These are phyloP conservation scores for Micractinium conductrix DNA, from an alignment of 139 green algal species.

Conservation along the genomic window DNA sequence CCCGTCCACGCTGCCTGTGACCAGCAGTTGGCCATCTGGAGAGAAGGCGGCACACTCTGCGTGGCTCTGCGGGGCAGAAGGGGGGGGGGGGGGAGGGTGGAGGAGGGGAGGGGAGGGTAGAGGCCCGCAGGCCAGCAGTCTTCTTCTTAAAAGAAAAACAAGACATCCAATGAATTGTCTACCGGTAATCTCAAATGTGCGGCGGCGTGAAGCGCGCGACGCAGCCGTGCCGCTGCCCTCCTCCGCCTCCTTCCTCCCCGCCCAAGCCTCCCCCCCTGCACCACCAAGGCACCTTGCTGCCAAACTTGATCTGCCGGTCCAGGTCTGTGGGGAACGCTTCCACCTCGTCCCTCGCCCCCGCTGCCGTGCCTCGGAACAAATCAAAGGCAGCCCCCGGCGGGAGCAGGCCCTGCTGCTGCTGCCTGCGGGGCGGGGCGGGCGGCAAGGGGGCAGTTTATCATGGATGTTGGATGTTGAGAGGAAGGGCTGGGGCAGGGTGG, in stretches of 20 bases:
- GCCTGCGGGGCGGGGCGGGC: conserved; percentile 58
- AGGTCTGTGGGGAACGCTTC: conserved; percentile 77
- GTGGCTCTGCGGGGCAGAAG: background rate
- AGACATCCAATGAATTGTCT: no score
- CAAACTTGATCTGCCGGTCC: conserved; percentile 79
- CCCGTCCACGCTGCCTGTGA: conserved; percentile 93
- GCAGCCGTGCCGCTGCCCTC: no score
- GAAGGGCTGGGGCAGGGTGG: no score
- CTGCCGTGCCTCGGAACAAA: conserved; percentile 86
- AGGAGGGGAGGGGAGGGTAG: no score
- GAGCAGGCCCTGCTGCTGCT: conserved; percentile 91
- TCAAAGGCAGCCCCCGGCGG: conserved; percentile 91
- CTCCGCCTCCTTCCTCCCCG: no score
- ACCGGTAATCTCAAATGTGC: no score
- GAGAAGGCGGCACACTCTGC: conserved; percentile 89
- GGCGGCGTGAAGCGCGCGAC: no score
- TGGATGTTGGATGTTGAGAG: no score
- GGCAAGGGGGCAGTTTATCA: no score
- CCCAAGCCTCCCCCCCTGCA: no score
- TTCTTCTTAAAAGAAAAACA: no score
- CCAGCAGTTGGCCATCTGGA: conserved; percentile 89
- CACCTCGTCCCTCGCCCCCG: conserved; percentile 84
- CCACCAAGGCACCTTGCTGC: no score
- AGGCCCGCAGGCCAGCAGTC: background rate
- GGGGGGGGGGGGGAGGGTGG: background rate